Conservation (phyloP, 805 yeast genomes). For the Peterozyma xylosa region DNA sequence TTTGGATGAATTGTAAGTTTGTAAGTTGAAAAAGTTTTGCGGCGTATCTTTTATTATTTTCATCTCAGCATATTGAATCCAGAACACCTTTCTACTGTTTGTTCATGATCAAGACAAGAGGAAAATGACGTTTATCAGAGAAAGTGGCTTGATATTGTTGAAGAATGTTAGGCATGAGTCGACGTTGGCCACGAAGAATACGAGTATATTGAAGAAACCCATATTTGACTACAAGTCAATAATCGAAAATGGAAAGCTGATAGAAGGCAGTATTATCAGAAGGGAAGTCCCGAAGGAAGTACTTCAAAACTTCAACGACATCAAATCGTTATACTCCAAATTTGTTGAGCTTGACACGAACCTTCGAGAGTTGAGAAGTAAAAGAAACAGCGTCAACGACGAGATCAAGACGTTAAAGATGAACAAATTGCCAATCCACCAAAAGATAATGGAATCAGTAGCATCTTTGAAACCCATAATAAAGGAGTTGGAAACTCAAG, state of each 20-base stretch:
- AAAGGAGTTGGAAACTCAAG: constrained; percentile 21
- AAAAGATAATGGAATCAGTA: constrained; percentile 11
- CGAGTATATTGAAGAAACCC: constrained; percentile 24
- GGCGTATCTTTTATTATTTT: no score
- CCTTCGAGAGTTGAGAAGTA: constrained; percentile 14
- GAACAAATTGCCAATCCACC: constrained; percentile 5
- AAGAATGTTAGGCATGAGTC: no score
- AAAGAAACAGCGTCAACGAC: constrained; percentile 14
- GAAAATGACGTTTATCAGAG: no score
- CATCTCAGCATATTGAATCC: no score
- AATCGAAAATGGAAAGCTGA: constrained; percentile 18
- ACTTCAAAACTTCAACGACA: constrained; percentile 8
- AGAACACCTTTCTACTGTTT: no score
- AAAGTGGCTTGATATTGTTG: no score
- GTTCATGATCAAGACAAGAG: no score
- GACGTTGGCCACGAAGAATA: background rate
- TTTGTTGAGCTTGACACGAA: constrained; percentile 8
- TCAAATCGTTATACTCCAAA: constrained; percentile 13
- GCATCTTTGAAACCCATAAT: constrained; percentile 21
- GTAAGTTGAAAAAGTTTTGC: no score
- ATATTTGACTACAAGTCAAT: constrained; percentile 26
- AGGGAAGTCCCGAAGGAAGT: constrained; percentile 19
- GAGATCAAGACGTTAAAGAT: constrained; percentile 12
- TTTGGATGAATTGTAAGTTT: no score
- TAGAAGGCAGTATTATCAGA: constrained; percentile 21